These are phyloP conservation scores for Aspergillus sparsus DNA, from an alignment of 495 filamentous ascomycete species.

Conservation along the genomic window DNA sequence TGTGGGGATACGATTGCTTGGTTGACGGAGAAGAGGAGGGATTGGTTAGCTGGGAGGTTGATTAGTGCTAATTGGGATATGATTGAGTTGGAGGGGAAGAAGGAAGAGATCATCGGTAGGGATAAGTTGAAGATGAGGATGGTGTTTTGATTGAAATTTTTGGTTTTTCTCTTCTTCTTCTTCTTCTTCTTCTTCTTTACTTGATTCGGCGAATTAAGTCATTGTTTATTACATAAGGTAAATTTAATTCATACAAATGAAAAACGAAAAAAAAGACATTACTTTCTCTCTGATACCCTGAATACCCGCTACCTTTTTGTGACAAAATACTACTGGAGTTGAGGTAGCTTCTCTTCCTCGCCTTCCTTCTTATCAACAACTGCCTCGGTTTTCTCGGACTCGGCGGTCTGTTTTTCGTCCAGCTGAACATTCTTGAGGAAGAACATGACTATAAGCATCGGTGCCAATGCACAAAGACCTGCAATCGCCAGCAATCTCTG, in stretches of 20 bases:
- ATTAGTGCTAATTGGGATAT: constrained; percentile 49
- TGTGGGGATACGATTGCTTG: constrained; percentile 40
- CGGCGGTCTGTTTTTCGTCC: constrained; percentile 14
- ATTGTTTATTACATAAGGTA: too few species aligned
- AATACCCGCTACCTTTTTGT: too few species aligned
- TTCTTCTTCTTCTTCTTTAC: too few species aligned
- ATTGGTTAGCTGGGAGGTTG: constrained; percentile 44
- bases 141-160: constrained; percentile 22
- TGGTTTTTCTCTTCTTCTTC: too few species aligned
- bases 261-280: too few species aligned
- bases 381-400: too few species aligned
- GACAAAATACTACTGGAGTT: too few species aligned
- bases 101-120: constrained; percentile 43
- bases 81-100: constrained; percentile 45
- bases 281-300: too few species aligned
- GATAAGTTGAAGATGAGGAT: constrained; percentile 49
- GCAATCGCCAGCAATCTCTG: constrained; percentile 28
- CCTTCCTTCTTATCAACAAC: too few species aligned
- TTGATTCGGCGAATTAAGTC: too few species aligned
- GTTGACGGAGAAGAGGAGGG: constrained; percentile 33
- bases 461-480: constrained; percentile 20
- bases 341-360: too few species aligned
- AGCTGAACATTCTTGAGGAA: constrained; percentile 27
- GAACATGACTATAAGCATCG: constrained; percentile 29
- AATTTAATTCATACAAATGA: too few species aligned